Conservation (phyloP, 306 rosid genomes). For the Quercus dentata region DNA sequence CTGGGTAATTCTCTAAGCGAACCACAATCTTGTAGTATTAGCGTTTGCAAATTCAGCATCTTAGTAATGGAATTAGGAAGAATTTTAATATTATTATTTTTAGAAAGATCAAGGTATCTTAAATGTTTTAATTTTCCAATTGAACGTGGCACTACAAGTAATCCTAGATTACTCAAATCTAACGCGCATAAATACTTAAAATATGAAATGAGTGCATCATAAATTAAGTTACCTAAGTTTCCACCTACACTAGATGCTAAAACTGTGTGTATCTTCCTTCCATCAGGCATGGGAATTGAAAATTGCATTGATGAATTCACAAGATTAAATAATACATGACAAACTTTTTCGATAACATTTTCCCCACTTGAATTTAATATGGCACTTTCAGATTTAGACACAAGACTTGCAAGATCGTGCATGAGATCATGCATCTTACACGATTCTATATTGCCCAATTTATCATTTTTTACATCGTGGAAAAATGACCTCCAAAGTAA, state of each 20-base stretch:
- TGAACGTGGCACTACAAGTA: conserved; percentile 3
- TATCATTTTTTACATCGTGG: rapidly evolving
- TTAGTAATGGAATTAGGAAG: conserved; percentile 20
- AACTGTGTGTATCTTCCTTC: conserved; percentile 12
- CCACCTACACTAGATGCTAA: background rate
- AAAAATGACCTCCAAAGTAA: no score
- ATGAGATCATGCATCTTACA: no score
- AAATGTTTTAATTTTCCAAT: conserved; percentile 13
- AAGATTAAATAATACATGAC: no score
- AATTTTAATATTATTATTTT: background rate
- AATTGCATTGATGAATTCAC: background rate
- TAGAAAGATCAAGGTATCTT: background rate
- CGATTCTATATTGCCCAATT: rapidly evolving
- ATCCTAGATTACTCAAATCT: conserved; percentile 8
- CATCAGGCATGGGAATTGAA: no score
- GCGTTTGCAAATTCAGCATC: conserved; percentile 1
- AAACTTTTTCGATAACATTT: no score
- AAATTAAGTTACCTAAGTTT: background rate
- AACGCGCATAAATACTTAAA: conserved; percentile 4
- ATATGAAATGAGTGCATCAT: background rate
- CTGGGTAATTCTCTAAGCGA: no score
- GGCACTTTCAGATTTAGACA: rapidly evolving
- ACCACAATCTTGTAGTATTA: rapidly evolving
- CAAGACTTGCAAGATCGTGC: no score
- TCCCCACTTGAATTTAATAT: rapidly evolving